These are phyloP conservation scores for Pichia occidentalis DNA, from an alignment of 805 yeast genomes.

Conservation along the genomic window DNA sequence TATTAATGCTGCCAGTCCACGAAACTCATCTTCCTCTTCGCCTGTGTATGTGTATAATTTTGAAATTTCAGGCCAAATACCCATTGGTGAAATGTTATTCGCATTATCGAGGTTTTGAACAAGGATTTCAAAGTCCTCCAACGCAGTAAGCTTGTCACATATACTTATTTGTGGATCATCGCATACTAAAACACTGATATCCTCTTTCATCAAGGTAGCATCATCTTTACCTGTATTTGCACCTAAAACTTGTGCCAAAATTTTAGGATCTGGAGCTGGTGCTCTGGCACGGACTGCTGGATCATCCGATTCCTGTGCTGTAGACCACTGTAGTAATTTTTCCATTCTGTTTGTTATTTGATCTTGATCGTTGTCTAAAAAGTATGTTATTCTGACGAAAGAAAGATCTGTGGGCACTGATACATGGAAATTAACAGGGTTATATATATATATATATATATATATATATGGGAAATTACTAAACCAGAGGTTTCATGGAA, in stretches of 20 bases:
- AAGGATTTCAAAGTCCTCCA: conserved; percentile 89
- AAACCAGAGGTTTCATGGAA: too few species aligned
- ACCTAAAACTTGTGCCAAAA: conserved; percentile 72
- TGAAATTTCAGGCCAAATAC: conserved; percentile 51
- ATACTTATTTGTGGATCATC: conserved; percentile 43
- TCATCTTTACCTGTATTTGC: conserved; percentile 61
- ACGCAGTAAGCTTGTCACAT: conserved; percentile 65
- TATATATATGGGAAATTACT: too few species aligned
- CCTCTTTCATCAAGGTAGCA: conserved; percentile 77
- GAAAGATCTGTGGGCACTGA: too few species aligned
- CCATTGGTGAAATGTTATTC: conserved; percentile 77
- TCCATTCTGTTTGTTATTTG: conserved; percentile 50
- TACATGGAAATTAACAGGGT: too few species aligned
- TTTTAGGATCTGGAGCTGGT: conserved; percentile 74
- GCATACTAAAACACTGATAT: conserved; percentile 52
- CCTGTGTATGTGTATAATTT: conserved; percentile 53
- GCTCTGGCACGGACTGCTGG: conserved; percentile 55
- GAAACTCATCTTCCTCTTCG: conserved; percentile 39
- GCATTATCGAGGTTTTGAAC: conserved; percentile 94
- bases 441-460: too few species aligned
- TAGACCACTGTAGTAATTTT: conserved; percentile 86
- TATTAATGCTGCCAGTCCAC: conserved; percentile 41
- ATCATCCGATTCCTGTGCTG: conserved; percentile 69
- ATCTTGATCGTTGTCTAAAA: too few species aligned
- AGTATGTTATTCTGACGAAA: too few species aligned